Conservation (phyloP, 2,329 filamentous ascomycete genomes). For the Hypoxylon sp. region DNA sequence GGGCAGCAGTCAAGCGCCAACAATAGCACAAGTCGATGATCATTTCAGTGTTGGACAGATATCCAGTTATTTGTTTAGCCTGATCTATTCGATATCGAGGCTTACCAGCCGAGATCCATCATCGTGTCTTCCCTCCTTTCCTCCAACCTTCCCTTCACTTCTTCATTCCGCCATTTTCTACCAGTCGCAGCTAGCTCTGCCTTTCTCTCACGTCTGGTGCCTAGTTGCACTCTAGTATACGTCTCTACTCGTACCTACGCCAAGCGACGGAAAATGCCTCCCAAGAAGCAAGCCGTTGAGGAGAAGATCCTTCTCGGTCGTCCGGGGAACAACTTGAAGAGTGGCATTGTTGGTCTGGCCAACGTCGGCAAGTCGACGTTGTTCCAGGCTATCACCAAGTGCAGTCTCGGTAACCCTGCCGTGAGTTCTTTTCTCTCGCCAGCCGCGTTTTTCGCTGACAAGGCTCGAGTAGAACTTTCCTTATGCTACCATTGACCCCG, state of each 20-base stretch:
- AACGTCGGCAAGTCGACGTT: constrained; percentile 99
- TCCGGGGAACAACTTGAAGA: constrained; percentile 98
- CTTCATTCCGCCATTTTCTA: constrained; percentile 62
- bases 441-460: constrained; percentile 49
- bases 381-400: constrained; percentile 99
- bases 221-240: constrained; percentile 60
- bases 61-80: constrained; percentile 28
- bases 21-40: constrained; percentile 29
- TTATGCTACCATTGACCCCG: constrained; percentile 98
- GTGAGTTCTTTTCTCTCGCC: constrained; percentile 63
- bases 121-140: constrained; percentile 59
- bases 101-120: constrained; percentile 58
- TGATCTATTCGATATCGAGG: constrained; percentile 39
- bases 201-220: constrained; percentile 62
- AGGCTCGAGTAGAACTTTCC: constrained; percentile 82
- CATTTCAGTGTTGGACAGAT: constrained; percentile 27
- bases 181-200: constrained; percentile 76
- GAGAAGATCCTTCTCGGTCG: constrained; percentile 97
- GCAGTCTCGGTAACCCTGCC: constrained; percentile 95
- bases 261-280: constrained; percentile 84
- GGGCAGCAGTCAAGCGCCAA: constrained; percentile 39
- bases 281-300: constrained; percentile 91
- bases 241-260: constrained; percentile 68
- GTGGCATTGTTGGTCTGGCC: constrained; percentile 98
- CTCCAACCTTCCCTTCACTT: constrained; percentile 63